These are phyloP conservation scores for Zizania latifolia DNA, from an alignment of 176 grass and related monocot genomes.

Conservation along the genomic window DNA sequence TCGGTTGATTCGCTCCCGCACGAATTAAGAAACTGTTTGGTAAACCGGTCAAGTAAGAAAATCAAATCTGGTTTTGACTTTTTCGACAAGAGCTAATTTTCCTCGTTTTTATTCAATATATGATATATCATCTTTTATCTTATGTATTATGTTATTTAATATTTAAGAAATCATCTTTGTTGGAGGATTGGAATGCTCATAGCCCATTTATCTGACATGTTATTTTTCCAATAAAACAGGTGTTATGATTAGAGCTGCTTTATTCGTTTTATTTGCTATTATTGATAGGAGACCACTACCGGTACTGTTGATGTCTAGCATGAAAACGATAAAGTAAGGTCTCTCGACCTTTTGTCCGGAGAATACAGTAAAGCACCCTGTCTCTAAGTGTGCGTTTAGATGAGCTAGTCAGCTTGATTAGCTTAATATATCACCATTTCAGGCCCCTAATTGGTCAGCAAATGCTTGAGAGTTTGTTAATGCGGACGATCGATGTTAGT, in stretches of 20 bases:
- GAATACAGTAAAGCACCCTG: background rate
- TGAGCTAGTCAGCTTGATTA: background rate
- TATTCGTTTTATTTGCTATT: background rate
- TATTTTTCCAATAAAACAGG: background rate
- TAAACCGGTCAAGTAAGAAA: no score
- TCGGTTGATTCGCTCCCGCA: no score
- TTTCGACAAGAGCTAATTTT: no score
- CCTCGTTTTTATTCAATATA: no score
- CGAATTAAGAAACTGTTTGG: no score
- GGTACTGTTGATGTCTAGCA: background rate
- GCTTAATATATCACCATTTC: background rate
- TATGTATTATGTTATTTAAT: no score
- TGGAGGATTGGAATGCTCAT: no score
- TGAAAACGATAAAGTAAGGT: slow-evolving; percentile 6
- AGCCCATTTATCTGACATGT: background rate
- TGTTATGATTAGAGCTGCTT: slow-evolving; percentile 21
- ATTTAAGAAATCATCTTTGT: no score
- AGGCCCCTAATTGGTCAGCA: background rate
- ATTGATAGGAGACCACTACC: slow-evolving; percentile 1
- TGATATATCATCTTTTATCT: no score
- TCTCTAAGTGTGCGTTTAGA: background rate
- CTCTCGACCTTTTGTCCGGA: background rate
- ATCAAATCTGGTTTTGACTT: no score
- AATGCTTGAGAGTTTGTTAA: background rate
- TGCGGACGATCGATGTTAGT: background rate